These are phyloP conservation scores for Ceratobasidium sp. DNA, from an alignment of 1,284 basidiomycete genomes.

Conservation along the genomic window DNA sequence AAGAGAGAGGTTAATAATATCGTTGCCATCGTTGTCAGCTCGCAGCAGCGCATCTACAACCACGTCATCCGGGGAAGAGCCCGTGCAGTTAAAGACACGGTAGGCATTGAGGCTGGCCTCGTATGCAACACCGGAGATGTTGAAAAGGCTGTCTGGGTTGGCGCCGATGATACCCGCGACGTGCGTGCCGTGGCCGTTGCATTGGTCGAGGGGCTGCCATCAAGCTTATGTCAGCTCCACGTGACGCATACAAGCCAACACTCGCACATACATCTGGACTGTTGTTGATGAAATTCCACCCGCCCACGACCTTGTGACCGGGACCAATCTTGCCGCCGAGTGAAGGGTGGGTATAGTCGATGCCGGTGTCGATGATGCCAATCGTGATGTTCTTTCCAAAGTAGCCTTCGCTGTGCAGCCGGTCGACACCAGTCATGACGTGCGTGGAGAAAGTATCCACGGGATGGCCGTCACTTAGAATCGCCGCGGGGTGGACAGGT, in stretches of 20 bases:
- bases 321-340: conserved; percentile 62
- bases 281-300: conserved; percentile 61
- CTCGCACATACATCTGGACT: no score
- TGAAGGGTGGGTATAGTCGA: conserved; percentile 62
- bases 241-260: no score
- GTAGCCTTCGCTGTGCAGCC: conserved; percentile 60
- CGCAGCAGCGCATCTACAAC: conserved; percentile 49
- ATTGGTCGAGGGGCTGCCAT: conserved; percentile 55
- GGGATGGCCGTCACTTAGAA: conserved; percentile 1
- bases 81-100: conserved; percentile 45
- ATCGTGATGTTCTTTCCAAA: conserved; percentile 62
- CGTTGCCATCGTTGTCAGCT: conserved; percentile 55
- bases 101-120: conserved; percentile 42
- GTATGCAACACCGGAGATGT: conserved; percentile 48
- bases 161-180: conserved; percentile 58
- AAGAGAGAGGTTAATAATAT: conserved; percentile 62
- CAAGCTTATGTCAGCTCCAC: no score
- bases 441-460: conserved; percentile 48
- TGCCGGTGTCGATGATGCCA: conserved; percentile 61
- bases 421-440: conserved; percentile 55
- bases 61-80: conserved; percentile 38
- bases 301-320: conserved; percentile 58
- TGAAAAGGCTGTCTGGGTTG: conserved; percentile 54
- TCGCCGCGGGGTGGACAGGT: not conserved
- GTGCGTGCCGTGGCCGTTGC: conserved; percentile 59